These are phyloP conservation scores for Candida glucosophila DNA, from an alignment of 1,139 yeast genomes.

Conservation along the genomic window DNA sequence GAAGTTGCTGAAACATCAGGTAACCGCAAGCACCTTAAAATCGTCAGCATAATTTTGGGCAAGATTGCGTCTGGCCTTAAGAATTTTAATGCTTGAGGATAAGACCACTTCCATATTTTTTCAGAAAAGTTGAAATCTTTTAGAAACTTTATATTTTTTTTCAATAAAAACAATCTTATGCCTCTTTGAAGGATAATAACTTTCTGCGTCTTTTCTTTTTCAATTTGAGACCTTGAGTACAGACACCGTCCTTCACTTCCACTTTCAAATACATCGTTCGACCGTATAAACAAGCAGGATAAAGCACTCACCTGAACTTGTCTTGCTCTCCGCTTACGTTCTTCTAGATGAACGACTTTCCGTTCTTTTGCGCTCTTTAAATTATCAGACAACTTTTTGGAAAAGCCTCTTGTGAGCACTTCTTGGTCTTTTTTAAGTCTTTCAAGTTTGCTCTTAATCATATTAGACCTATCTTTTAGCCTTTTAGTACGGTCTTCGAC, in stretches of 20 bases:
- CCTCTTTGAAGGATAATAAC: too few relatives aligned
- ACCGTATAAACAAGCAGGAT: constrained; percentile 1
- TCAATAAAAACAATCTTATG: not conserved
- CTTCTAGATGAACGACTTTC: constrained; percentile 10
- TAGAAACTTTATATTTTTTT: constrained; percentile 3
- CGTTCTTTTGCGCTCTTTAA: constrained; percentile 12
- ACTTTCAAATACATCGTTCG: too few relatives aligned
- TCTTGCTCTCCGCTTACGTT: constrained; percentile 10
- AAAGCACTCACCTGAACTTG: constrained; percentile 1
- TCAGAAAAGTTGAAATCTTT: constrained; percentile 6
- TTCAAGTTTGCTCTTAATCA: constrained; percentile 8
- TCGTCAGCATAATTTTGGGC: constrained; percentile 4
- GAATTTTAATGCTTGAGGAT: constrained; percentile 5
- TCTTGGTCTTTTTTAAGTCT: constrained; percentile 7
- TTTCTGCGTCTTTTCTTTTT: too few relatives aligned
- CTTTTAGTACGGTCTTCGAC: constrained; percentile 7
- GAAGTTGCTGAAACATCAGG: constrained; percentile 7
- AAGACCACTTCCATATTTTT: constrained; percentile 6
- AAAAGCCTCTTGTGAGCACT: constrained; percentile 1
- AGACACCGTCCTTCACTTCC: too few relatives aligned
- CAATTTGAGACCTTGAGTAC: too few relatives aligned
- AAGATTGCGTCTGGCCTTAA: constrained; percentile 6
- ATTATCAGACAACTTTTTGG: constrained; percentile 6
- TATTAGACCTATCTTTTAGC: constrained; percentile 8
- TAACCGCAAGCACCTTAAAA: constrained; percentile 8